Percentiles rank a stretch among this genome's conserved stretches.
phyloP scores from a whole-genome alignment of 2,329 filamentous ascomycete genomes.

The Mollisia scopiformis region DNA sequence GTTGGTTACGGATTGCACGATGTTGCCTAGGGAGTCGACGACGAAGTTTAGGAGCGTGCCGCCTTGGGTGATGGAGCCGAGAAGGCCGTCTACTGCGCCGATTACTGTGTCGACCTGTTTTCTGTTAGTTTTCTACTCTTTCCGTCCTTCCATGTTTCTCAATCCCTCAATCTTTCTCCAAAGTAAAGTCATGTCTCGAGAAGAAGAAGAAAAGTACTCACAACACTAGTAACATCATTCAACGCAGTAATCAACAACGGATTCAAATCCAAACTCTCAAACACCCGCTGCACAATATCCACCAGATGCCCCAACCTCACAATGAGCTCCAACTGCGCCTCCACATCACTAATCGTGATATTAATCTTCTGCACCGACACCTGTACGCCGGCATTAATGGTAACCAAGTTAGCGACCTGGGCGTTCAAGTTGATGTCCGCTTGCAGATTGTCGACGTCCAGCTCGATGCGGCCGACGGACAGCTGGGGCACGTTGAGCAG shows the following conservation, averaged over 20 bases:
- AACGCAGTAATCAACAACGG: slow-evolving; percentile 60
- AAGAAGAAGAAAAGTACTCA: slow-evolving; percentile 27
- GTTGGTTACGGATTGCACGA: slow-evolving; percentile 60
- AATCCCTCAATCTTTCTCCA: background rate
- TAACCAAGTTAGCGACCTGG: slow-evolving; percentile 60
- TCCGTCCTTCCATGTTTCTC: background rate
- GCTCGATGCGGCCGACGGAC: slow-evolving; percentile 60
- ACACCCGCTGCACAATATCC: slow-evolving; percentile 62
- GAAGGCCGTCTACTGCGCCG: slow-evolving; percentile 59
- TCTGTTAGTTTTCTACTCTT: background rate
- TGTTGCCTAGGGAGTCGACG: slow-evolving; percentile 65
- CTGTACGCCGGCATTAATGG: slow-evolving; percentile 51
- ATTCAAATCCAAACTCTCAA: slow-evolving; percentile 61
- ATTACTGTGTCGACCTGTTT: slow-evolving; percentile 48
- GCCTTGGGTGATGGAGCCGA: slow-evolving; percentile 61
- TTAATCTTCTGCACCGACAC: slow-evolving; percentile 54
- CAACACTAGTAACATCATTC: slow-evolving; percentile 54
- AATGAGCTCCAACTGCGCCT: slow-evolving; percentile 60
- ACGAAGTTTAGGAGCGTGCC: slow-evolving; percentile 57
- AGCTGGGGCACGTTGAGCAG: slow-evolving; percentile 60
- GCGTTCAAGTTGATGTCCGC: slow-evolving; percentile 64
- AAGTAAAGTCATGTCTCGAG: background rate
- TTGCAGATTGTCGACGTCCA: slow-evolving; percentile 60
- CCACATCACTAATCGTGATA: slow-evolving; percentile 63
- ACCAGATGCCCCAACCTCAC: slow-evolving; percentile 63